A percentile compares a stretch with the other conserved stretches of the same genome.
phyloP scores from a whole-genome alignment of 1,284 basidiomycete genomes.

The Apiotrichum gracile region DNA sequence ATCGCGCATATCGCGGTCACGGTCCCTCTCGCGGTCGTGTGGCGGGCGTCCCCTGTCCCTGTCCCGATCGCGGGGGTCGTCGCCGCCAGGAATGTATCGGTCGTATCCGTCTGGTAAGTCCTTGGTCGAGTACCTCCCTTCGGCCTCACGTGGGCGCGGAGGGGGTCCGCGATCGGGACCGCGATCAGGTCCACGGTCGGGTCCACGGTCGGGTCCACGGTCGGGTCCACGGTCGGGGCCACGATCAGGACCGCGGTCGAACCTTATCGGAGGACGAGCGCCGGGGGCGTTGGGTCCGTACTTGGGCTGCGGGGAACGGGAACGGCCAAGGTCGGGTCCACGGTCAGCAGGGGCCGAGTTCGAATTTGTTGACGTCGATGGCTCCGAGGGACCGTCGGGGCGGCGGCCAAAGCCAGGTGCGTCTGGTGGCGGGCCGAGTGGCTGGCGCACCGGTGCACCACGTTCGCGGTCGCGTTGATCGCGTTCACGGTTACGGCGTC shows the following conservation, averaged over 20 bases:
- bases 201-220: too few species aligned
- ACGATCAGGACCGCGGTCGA: not conserved
- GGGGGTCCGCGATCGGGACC: too few species aligned
- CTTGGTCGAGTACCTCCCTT: not conserved
- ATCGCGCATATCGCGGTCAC: not conserved
- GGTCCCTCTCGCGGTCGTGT: not conserved
- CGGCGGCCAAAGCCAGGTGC: not conserved
- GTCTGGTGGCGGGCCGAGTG: not conserved
- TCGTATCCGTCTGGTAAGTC: not conserved
- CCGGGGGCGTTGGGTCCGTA: constrained; percentile 2
- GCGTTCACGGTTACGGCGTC: not conserved
- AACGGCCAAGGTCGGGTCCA: not conserved
- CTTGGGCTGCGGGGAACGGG: not conserved
- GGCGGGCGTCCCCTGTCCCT: not conserved
- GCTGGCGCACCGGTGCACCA: constrained; percentile 1
- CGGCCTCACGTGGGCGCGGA: too few species aligned
- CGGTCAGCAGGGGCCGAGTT: not conserved
- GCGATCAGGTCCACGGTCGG: too few species aligned
- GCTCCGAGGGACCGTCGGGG: not conserved
- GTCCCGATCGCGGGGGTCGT: not conserved
- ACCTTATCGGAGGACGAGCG: not conserved
- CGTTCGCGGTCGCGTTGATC: not conserved
- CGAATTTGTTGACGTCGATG: not conserved
- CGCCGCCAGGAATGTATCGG: not conserved
- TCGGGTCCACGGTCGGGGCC: not conserved